Evolutionary conservation across 1,139 yeast species (phyloP).

Genomic region (Wickerhamomyces sp.): DNA sequence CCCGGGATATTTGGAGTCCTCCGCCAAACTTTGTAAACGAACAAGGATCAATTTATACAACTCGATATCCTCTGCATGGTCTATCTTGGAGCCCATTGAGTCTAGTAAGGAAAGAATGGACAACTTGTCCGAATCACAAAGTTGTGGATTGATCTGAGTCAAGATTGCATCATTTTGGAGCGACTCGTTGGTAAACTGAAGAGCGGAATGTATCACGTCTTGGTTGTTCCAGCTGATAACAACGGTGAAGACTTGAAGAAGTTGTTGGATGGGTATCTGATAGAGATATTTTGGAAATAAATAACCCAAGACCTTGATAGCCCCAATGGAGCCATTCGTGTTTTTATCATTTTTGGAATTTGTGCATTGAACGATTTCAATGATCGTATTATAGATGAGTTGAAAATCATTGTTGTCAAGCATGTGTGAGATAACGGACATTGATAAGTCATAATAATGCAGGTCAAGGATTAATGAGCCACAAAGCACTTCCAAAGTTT

Average conservation of each 20-base stretch:
- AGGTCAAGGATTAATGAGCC: conserved; percentile 39
- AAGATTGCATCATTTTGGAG: conserved; percentile 26
- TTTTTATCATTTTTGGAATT: conserved; percentile 24
- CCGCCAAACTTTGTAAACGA: conserved; percentile 33
- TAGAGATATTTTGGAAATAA: conserved; percentile 18
- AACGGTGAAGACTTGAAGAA: conserved; percentile 28
- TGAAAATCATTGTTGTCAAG: conserved; percentile 32
- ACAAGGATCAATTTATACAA: conserved; percentile 35
- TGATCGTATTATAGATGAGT: conserved; percentile 30
- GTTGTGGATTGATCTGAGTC: conserved; percentile 24
- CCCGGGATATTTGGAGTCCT: conserved; percentile 36
- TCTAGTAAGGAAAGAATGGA: conserved; percentile 14
- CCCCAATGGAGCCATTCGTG: conserved; percentile 44
- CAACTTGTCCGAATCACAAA: conserved; percentile 34
- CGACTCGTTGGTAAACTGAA: conserved; percentile 33
- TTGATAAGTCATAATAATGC: conserved; percentile 33
- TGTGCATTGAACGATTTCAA: conserved; percentile 32
- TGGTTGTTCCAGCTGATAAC: conserved; percentile 30
- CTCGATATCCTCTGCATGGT: conserved; percentile 30
- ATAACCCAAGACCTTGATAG: conserved; percentile 27
- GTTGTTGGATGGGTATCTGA: conserved; percentile 11
- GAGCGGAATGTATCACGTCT: conserved; percentile 29
- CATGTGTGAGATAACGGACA: conserved; percentile 34
- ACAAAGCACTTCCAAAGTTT: conserved; percentile 43
- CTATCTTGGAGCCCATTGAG: conserved; percentile 14